These are phyloP conservation scores for Alternaria postmessia DNA, from an alignment of 2,329 filamentous ascomycete species.

Conservation along the genomic window DNA sequence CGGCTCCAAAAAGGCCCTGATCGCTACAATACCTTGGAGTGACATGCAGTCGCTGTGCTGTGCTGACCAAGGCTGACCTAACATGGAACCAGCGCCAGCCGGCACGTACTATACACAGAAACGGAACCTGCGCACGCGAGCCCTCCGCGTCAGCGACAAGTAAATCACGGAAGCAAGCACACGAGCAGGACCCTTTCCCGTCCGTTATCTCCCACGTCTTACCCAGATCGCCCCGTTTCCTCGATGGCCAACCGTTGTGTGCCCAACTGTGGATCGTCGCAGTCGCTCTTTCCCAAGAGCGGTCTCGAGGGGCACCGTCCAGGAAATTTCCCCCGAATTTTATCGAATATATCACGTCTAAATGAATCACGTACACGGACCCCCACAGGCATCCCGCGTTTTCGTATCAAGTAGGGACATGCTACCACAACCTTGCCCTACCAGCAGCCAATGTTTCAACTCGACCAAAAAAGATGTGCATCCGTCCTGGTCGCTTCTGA, in stretches of 20 bases:
- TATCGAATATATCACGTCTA: conserved; percentile 29
- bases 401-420: conserved; percentile 26
- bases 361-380: conserved; percentile 41
- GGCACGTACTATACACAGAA: neutral
- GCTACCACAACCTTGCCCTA: conserved; percentile 13
- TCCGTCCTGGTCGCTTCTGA: conserved; percentile 6
- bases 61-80: conserved; percentile 16
- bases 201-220: neutral
- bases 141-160: conserved; percentile 22
- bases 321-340: conserved; percentile 20
- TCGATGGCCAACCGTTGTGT: conserved; percentile 15
- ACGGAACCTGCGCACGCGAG: conserved; percentile 24
- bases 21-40: conserved; percentile 5
- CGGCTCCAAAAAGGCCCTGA: neutral
- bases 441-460: conserved; percentile 16
- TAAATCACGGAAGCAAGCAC: conserved; percentile 21
- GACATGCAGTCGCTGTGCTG: conserved; percentile 16
- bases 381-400: conserved; percentile 36
- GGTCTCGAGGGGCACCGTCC: neutral
- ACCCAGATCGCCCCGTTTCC: conserved; percentile 18
- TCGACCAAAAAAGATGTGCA: conserved; percentile 10
- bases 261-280: conserved; percentile 26
- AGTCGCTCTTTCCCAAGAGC: conserved; percentile 5
- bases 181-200: conserved; percentile 34
- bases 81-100: neutral